A percentile compares a stretch with the other conserved stretches of the same genome.
These are phyloP conservation scores for Pseudogymnoascus sp. DNA, from an alignment of 2,329 filamentous ascomycete genomes.

Conservation along the genomic window DNA sequence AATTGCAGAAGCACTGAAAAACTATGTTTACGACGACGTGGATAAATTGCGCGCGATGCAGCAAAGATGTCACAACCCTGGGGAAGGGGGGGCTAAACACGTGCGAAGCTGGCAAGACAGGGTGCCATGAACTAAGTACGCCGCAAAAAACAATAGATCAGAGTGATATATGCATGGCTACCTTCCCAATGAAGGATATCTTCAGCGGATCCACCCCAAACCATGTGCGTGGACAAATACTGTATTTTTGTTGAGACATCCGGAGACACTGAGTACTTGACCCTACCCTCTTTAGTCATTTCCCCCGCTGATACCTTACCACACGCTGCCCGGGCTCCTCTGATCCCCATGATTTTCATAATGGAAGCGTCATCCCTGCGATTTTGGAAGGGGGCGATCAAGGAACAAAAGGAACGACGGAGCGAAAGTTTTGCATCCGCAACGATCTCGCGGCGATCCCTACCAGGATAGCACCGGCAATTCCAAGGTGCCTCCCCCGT, in stretches of 20 bases:
- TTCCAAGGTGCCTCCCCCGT: background rate
- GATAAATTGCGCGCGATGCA: background rate
- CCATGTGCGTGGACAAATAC: background rate
- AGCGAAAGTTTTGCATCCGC: background rate
- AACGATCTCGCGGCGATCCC: background rate
- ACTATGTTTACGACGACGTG: background rate
- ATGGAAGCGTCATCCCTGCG: background rate
- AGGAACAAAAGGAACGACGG: background rate
- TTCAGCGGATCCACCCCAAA: background rate
- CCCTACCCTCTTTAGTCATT: background rate
- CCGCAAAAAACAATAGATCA: background rate
- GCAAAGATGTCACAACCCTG: background rate
- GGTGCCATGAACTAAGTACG: background rate
- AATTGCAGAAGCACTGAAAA: background rate
- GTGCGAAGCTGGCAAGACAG: background rate
- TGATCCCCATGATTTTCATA: background rate
- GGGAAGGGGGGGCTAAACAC: background rate
- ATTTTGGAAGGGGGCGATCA: background rate
- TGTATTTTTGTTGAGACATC: background rate
- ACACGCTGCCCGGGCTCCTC: background rate
- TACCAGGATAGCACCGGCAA: background rate
- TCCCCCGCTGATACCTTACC: background rate
- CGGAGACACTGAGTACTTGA: background rate
- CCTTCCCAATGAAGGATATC: slow-evolving; percentile 1
- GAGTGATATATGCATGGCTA: background rate